Conservation (phyloP, 2,329 filamentous ascomycete genomes). For the Taxawa tesnikishii region DNA sequence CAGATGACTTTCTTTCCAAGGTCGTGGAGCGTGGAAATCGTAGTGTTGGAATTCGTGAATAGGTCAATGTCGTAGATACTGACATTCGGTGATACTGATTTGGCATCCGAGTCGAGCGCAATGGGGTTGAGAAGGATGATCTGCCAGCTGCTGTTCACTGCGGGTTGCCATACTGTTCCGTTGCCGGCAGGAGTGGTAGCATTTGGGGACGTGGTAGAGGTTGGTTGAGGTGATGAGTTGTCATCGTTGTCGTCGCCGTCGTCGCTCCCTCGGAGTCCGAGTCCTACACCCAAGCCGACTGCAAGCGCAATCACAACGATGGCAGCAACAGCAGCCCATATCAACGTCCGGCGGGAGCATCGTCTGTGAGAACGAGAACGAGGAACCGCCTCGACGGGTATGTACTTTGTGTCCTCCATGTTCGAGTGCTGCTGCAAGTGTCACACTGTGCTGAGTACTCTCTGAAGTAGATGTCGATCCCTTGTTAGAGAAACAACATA, state of each 20-base stretch:
- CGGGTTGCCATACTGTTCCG: conserved; percentile 37
- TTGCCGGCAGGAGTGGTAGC: too few species aligned
- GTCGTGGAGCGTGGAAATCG: conserved; percentile 35
- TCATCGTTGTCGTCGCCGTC: conserved; percentile 2
- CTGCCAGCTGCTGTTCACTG: conserved; percentile 45
- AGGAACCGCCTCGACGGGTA: too few species aligned
- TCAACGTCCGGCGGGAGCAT: too few species aligned
- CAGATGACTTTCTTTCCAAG: conserved; percentile 53
- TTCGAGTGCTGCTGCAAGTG: too few species aligned
- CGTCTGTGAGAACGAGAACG: too few species aligned
- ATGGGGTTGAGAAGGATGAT: conserved; percentile 42
- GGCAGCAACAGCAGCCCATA: conserved; percentile 3
- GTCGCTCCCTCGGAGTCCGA: conserved; percentile 5
- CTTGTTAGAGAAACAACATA: too few species aligned
- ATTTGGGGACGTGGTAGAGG: neutral
- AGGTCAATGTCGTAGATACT: conserved; percentile 50
- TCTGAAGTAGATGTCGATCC: too few species aligned
- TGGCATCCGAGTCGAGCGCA: conserved; percentile 18
- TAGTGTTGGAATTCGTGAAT: conserved; percentile 38
- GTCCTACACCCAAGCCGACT: conserved; percentile 8
- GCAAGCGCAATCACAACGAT: conserved; percentile 6
- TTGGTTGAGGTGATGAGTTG: neutral
- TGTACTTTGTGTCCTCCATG: too few species aligned
- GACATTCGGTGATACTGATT: conserved; percentile 30
- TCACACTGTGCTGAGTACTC: too few species aligned